A percentile compares a stretch with the other conserved stretches of the same genome.
Conservation (phyloP, 2,329 filamentous ascomycete genomes). For the Pezicula rhizophila region DNA sequence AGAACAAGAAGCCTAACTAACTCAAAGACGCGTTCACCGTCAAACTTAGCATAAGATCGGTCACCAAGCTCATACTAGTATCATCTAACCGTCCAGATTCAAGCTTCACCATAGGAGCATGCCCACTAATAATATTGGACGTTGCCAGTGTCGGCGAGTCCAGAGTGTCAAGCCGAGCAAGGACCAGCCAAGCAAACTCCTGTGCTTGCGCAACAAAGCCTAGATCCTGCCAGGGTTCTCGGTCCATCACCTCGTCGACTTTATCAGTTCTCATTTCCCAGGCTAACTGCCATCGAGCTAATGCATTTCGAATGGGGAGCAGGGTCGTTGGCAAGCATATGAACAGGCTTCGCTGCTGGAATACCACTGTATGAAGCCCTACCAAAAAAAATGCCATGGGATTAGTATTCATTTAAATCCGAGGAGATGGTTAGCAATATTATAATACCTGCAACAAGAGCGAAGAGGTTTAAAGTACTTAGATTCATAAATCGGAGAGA, state of each 20-base stretch:
- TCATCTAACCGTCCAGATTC: not conserved
- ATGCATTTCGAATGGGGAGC: constrained; percentile 26
- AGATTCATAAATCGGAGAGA: constrained; percentile 15
- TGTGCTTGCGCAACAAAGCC: constrained; percentile 3
- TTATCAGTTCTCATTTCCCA: constrained; percentile 14
- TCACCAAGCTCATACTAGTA: constrained; percentile 3
- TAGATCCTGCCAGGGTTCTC: constrained; percentile 2
- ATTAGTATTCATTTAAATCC: not conserved
- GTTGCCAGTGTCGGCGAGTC: not conserved
- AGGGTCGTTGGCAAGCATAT: constrained; percentile 22
- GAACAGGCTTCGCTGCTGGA: constrained; percentile 31
- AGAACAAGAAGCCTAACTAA: too few species aligned
- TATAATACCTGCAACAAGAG: constrained; percentile 16
- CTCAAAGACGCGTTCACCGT: too few species aligned
- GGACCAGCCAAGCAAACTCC: constrained; percentile 2
- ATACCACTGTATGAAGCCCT: constrained; percentile 29
- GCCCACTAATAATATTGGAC: not conserved
- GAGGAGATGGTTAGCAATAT: not conserved
- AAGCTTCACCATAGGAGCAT: not conserved
- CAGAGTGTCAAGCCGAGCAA: not conserved
- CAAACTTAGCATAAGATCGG: constrained; percentile 4
- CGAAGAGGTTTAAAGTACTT: constrained; percentile 24
- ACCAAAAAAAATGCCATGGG: not conserved
- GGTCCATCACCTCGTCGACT: not conserved
- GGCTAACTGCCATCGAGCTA: constrained; percentile 23